Conservation (phyloP, 192 early-diverging fungal species). For the Coemansia sp. region DNA sequence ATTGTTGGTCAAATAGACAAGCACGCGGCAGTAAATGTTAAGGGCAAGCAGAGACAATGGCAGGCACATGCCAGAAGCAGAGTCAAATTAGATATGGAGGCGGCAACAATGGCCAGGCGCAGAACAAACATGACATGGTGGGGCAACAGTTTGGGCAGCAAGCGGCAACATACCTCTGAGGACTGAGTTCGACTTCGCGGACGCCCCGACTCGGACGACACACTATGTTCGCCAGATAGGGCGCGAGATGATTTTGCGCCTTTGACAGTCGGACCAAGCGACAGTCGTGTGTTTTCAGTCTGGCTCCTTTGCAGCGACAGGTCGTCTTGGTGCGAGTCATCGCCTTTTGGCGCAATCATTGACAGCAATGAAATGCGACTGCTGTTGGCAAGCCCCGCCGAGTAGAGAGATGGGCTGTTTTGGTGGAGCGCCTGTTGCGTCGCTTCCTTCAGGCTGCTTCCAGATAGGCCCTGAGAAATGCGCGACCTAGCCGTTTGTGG, state of each 20-base stretch:
- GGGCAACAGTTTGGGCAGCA: not conserved
- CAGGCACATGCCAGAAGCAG: not conserved
- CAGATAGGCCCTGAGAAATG: conserved; percentile 27
- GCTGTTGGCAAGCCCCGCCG: conserved; percentile 20
- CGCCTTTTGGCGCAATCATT: conserved; percentile 30
- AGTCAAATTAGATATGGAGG: conserved; percentile 5
- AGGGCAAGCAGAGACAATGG: not conserved
- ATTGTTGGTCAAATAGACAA: not conserved
- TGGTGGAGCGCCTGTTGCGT: conserved; percentile 10
- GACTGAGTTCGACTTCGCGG: conserved; percentile 51
- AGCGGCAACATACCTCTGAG: conserved; percentile 38
- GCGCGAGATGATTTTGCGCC: conserved; percentile 34
- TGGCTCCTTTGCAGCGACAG: not conserved
- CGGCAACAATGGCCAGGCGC: not conserved
- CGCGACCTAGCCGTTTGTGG: conserved; percentile 42
- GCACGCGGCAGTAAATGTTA: not conserved
- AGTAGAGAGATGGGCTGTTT: conserved; percentile 19
- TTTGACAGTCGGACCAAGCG: conserved; percentile 26
- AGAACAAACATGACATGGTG: not conserved
- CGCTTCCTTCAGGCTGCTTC: conserved; percentile 36
- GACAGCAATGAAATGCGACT: conserved; percentile 46
- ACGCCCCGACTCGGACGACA: conserved; percentile 18
- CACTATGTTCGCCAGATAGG: conserved; percentile 27
- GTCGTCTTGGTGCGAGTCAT: not conserved
- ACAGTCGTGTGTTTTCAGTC: conserved; percentile 13